Conservation (phyloP, 768 basidiomycete genomes). For the Podaxis sp. region DNA sequence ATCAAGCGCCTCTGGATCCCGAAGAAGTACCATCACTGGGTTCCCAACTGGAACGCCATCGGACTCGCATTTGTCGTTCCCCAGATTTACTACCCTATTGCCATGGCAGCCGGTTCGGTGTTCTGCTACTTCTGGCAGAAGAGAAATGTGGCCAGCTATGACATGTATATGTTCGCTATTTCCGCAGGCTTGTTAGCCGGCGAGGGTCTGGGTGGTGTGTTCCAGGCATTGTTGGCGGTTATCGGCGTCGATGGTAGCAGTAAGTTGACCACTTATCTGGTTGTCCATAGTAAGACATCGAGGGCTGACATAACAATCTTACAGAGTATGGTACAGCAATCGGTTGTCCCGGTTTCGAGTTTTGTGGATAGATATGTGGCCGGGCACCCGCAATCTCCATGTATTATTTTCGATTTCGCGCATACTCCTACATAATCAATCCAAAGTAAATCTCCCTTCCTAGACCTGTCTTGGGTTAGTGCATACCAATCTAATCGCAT, state of each 20-base stretch:
- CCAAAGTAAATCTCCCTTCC: too few relatives aligned
- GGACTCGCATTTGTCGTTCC: constrained; percentile 56
- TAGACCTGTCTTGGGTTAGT: too few relatives aligned
- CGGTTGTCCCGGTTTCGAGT: constrained; percentile 52
- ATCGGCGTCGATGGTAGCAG: constrained; percentile 49
- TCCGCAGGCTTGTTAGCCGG: constrained; percentile 57
- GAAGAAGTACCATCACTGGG: constrained; percentile 45
- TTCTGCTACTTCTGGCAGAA: constrained; percentile 50
- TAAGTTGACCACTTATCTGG: constrained; percentile 25
- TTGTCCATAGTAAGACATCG: neutral
- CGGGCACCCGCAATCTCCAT: neutral
- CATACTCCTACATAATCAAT: too few relatives aligned
- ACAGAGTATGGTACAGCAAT: constrained; percentile 48
- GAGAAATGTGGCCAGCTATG: constrained; percentile 41
- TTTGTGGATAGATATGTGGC: constrained; percentile 41
- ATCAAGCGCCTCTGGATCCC: constrained; percentile 46
- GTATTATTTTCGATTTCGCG: neutral
- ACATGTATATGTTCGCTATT: constrained; percentile 60
- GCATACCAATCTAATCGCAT: too few relatives aligned
- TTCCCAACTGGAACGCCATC: constrained; percentile 59
- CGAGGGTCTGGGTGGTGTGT: constrained; percentile 62
- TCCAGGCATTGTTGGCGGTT: constrained; percentile 56
- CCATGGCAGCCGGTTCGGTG: constrained; percentile 50
- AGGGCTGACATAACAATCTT: neutral
- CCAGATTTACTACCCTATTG: constrained; percentile 48